A percentile compares a stretch with the other conserved stretches of the same genome.
phyloP scores from a whole-genome alignment of 257 asterid species.

The Ophiorrhiza pumila region DNA sequence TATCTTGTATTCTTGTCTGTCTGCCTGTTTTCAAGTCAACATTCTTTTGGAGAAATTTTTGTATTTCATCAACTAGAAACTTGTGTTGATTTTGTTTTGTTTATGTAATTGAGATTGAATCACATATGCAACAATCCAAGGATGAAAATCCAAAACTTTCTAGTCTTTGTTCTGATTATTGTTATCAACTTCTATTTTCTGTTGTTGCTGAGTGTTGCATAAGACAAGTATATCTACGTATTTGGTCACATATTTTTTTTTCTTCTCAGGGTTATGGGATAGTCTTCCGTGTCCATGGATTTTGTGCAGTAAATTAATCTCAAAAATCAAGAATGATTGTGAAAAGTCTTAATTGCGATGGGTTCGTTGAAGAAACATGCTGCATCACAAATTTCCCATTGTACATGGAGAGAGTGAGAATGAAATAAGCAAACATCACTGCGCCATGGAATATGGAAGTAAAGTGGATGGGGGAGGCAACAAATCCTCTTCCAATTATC shows the following conservation, averaged over 20 bases:
- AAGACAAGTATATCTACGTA: not conserved
- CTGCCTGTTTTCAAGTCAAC: too few relatives aligned
- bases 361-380: not conserved
- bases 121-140: not conserved
- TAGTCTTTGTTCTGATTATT: not conserved
- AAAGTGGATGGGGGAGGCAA: too few relatives aligned
- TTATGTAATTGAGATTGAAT: not conserved
- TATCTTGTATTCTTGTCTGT: not conserved
- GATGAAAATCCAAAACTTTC: not conserved
- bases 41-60: not conserved
- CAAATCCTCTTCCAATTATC: too few relatives aligned
- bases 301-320: not conserved
- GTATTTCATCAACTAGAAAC: not conserved
- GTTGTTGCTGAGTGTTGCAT: not conserved
- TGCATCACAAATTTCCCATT: too few relatives aligned
- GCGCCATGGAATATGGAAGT: too few relatives aligned
- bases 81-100: not conserved
- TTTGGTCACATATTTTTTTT: not conserved
- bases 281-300: too few relatives aligned
- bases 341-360: not conserved
- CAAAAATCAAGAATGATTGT: not conserved
- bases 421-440: too few relatives aligned
- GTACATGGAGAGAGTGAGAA: not conserved
- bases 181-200: not conserved
- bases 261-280: not conserved